A percentile compares a stretch with the other conserved stretches of the same genome.
Conservation (phyloP, 768 basidiomycete genomes). For the Russula compacta region DNA sequence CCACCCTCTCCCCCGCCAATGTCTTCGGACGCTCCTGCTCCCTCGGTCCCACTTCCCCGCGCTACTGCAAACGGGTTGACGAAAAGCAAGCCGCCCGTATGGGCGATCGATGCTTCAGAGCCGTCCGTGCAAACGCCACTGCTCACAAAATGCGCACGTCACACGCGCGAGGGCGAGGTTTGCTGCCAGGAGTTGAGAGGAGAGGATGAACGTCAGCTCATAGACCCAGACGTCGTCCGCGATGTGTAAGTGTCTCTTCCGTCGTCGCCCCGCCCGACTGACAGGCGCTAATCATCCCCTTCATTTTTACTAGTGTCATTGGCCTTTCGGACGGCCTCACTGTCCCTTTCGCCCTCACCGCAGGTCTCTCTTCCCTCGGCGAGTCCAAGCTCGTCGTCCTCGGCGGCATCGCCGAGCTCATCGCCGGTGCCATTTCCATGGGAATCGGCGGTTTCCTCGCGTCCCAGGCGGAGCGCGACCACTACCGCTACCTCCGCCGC, state of each 20-base stretch:
- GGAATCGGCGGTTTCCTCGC: conserved; percentile 97
- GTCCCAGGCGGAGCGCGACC: conserved; percentile 92
- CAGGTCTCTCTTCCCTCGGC: conserved; percentile 83
- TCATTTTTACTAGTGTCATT: conserved; percentile 49
- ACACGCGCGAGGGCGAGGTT: conserved; percentile 41
- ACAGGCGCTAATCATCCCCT: not conserved
- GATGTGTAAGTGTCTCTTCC: conserved; percentile 56
- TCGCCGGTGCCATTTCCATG: conserved; percentile 96
- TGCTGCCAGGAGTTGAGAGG: conserved; percentile 86
- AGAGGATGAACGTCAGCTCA: conserved; percentile 68
- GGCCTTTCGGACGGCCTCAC: conserved; percentile 88
- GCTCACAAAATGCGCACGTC: conserved; percentile 48
- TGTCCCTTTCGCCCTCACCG: conserved; percentile 85
- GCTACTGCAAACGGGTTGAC: not conserved
- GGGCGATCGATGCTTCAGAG: conserved; percentile 46
- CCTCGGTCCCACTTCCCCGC: conserved; percentile 6
- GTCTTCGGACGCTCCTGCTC: not conserved
- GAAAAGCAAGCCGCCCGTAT: conserved; percentile 45
- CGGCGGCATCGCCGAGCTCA: conserved; percentile 91
- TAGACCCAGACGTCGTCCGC: conserved; percentile 81
- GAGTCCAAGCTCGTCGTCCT: conserved; percentile 87
- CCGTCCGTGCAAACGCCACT: conserved; percentile 36
- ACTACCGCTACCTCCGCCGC: conserved; percentile 73
- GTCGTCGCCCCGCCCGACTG: not conserved
- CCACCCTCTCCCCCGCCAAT: not conserved